These are phyloP conservation scores for Galeopsis tetrahit DNA, from an alignment of 257 asterid genomes.

Conservation along the genomic window DNA sequence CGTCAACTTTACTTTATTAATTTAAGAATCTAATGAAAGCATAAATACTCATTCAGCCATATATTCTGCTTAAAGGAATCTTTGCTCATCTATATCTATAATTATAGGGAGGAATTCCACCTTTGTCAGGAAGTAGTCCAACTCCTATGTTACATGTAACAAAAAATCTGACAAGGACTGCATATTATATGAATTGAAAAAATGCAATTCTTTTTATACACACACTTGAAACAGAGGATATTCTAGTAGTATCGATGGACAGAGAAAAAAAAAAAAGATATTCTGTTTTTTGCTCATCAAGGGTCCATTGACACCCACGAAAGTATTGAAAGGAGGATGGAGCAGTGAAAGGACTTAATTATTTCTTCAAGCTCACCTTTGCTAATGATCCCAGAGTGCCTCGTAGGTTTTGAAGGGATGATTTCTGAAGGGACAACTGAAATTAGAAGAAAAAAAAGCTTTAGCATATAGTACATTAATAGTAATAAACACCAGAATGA, in stretches of 20 bases:
- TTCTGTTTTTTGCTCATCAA: conserved; percentile 17
- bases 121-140: background rate
- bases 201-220: background rate
- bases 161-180: conserved; percentile 11
- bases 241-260: background rate
- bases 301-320: conserved; percentile 10
- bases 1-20: background rate
- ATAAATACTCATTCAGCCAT: conserved; percentile 9
- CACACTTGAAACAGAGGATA: background rate
- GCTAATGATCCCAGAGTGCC: conserved; percentile 58
- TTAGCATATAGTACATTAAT: conserved; percentile 21
- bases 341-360: conserved; percentile 18
- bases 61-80: background rate
- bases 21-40: conserved; percentile 1
- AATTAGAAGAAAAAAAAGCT: conserved; percentile 31
- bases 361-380: conserved; percentile 57
- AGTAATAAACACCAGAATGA: conserved; percentile 23
- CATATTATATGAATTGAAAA: background rate
- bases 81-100: background rate
- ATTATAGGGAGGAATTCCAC: conserved; percentile 9
- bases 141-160: conserved; percentile 21
- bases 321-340: conserved; percentile 15
- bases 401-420: conserved; percentile 49
- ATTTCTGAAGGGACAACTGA: conserved; percentile 64
- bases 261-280: conserved; percentile 9